A percentile compares a stretch with the other conserved stretches of the same genome.
These are phyloP conservation scores for Atractiella rhizophila DNA, from an alignment of 768 basidiomycete genomes.

Conservation along the genomic window DNA sequence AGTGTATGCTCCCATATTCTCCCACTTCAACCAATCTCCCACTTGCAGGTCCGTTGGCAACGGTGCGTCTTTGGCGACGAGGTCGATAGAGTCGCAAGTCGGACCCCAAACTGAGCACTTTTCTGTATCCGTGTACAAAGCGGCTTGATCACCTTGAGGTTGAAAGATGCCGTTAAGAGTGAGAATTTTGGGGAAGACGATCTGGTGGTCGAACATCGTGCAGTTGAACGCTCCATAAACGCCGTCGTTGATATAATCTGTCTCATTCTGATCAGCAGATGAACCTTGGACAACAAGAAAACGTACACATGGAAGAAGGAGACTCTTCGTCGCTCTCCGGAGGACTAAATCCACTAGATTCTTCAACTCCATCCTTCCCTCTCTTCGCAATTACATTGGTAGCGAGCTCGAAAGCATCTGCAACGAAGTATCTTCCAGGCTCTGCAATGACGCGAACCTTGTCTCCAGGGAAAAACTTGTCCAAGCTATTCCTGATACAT, in stretches of 20 bases:
- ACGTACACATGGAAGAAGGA: constrained; percentile 72
- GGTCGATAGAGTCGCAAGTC: constrained; percentile 93
- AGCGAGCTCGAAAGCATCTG: constrained; percentile 37
- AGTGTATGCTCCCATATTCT: constrained; percentile 98
- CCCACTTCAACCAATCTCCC: constrained; percentile 96
- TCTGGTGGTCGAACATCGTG: constrained; percentile 90
- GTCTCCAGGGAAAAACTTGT: constrained; percentile 45
- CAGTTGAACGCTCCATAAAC: constrained; percentile 94
- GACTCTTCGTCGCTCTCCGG: constrained; percentile 20
- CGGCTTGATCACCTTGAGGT: neutral
- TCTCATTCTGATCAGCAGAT: neutral
- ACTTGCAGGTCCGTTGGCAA: constrained; percentile 48
- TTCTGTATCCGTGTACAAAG: neutral
- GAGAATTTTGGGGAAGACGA: constrained; percentile 45
- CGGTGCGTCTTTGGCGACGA: constrained; percentile 39
- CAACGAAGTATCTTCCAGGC: constrained; percentile 78
- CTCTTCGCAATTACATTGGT: constrained; percentile 80
- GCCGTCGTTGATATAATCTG: constrained; percentile 98
- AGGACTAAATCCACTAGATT: too few species aligned
- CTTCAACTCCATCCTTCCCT: constrained; percentile 24
- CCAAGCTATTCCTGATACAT: constrained; percentile 44
- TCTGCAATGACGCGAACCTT: constrained; percentile 71
- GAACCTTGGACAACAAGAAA: neutral
- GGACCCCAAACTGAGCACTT: constrained; percentile 79
- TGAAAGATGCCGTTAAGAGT: constrained; percentile 19